These are phyloP conservation scores for Neurospora crassa DNA, from an alignment of 2,329 filamentous ascomycete species.

Conservation along the genomic window DNA sequence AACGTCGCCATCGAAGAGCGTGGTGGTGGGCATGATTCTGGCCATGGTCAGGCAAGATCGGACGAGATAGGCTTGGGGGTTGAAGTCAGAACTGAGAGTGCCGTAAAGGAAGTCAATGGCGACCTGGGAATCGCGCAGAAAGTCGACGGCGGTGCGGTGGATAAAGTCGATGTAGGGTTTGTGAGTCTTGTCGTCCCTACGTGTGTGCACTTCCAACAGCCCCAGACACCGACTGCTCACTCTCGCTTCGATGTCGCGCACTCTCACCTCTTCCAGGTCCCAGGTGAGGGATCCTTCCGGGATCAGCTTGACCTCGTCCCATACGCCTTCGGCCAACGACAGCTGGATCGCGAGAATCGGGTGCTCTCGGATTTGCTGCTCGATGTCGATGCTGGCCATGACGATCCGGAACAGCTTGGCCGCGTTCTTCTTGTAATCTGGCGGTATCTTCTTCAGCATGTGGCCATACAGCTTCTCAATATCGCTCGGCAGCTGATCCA, in stretches of 20 bases:
- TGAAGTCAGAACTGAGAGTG: background rate
- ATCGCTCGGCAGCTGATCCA: background rate
- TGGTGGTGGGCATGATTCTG: background rate
- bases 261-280: background rate
- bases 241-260: background rate
- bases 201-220: background rate
- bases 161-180: background rate
- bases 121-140: background rate
- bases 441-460: background rate
- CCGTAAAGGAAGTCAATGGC: background rate
- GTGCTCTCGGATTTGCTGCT: background rate
- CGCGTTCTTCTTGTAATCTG: background rate
- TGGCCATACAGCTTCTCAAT: background rate
- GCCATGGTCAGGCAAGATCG: background rate
- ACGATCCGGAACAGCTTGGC: background rate
- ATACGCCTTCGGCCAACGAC: background rate
- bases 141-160: background rate
- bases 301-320: background rate
- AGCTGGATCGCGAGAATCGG: background rate
- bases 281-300: background rate
- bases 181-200: background rate
- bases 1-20: background rate
- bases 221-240: background rate
- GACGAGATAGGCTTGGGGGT: background rate
- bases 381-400: background rate